Percentiles rank a stretch among this genome's conserved stretches.
Evolutionary conservation across 2,329 filamentous ascomycete genomes (phyloP).

Genomic region (Chaetoscypha palmicola): DNA sequence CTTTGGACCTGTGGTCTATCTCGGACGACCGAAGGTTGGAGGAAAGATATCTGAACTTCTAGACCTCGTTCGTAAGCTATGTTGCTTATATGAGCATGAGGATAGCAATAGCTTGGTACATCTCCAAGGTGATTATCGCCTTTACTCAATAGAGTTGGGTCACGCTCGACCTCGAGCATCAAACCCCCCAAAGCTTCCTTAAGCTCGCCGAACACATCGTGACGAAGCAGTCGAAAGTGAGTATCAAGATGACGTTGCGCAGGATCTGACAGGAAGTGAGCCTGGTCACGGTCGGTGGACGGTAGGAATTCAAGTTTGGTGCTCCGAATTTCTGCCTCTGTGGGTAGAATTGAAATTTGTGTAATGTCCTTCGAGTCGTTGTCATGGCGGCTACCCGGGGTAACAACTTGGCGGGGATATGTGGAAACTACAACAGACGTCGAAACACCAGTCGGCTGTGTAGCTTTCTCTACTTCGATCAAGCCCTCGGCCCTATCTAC

Average conservation of each 20-base stretch:
- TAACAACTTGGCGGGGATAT: conserved; percentile 12
- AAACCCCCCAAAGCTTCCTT: conserved; percentile 36
- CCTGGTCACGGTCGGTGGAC: conserved; percentile 32
- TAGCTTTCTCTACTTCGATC: conserved; percentile 5
- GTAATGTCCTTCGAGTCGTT: conserved; percentile 24
- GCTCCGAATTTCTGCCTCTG: conserved; percentile 31
- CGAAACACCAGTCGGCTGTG: conserved; percentile 7
- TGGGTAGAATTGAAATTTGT: conserved; percentile 30
- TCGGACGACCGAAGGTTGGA: conserved; percentile 32
- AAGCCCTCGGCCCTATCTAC: conserved; percentile 12
- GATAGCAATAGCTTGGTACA: conserved; percentile 23
- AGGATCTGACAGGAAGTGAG: conserved; percentile 34
- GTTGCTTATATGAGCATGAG: conserved; percentile 22
- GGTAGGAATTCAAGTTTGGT: conserved; percentile 39
- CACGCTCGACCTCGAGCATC: conserved; percentile 18
- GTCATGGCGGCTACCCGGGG: conserved; percentile 14
- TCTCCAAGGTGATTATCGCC: conserved; percentile 15
- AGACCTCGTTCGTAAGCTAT: conserved; percentile 33
- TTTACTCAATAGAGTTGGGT: conserved; percentile 15
- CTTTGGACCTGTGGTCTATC: conserved; percentile 15
- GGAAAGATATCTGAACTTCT: conserved; percentile 38
- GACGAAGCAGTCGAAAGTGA: conserved; percentile 27
- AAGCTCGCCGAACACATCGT: conserved; percentile 48
- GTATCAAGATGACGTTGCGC: conserved; percentile 24
- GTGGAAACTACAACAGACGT: conserved; percentile 14